Conservation (phyloP, 2,329 filamentous ascomycete species). For the Phyllosticta citriasiana region DNA sequence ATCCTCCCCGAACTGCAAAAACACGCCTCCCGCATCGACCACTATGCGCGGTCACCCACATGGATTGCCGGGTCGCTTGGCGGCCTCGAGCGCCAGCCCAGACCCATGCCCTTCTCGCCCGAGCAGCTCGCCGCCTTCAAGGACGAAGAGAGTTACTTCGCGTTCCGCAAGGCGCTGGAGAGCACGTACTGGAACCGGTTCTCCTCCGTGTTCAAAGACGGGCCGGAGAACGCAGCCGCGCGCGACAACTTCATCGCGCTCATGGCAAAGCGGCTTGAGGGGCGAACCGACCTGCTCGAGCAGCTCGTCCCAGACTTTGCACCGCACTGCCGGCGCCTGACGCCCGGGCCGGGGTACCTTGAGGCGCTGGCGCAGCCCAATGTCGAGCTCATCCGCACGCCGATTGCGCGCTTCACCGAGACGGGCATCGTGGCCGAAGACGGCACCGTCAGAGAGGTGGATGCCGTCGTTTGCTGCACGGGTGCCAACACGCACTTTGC, state of each 20-base stretch:
- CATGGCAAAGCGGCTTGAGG: slow-evolving; percentile 30
- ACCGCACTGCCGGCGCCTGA: slow-evolving; percentile 24
- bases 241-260: slow-evolving; percentile 22
- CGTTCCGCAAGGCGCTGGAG: slow-evolving; percentile 32
- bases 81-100: slow-evolving; percentile 31
- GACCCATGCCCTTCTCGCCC: slow-evolving; percentile 34
- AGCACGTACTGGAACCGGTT: slow-evolving; percentile 51
- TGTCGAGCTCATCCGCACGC: slow-evolving; percentile 30
- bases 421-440: slow-evolving; percentile 31
- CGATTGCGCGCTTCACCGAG: slow-evolving; percentile 29
- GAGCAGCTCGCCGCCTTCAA: slow-evolving; percentile 49
- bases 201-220: slow-evolving; percentile 28
- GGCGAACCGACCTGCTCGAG: slow-evolving; percentile 27
- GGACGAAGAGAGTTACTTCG: slow-evolving; percentile 51
- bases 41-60: slow-evolving; percentile 50
- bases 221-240: slow-evolving; percentile 24
- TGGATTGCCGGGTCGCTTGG: slow-evolving; percentile 48
- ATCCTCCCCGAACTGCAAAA: slow-evolving; percentile 51
- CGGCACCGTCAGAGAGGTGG: slow-evolving; percentile 28
- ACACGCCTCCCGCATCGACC: slow-evolving; percentile 37
- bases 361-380: slow-evolving; percentile 33
- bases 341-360: slow-evolving; percentile 25
- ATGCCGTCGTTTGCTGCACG: slow-evolving; percentile 51
- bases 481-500: slow-evolving; percentile 46
- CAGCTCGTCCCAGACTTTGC: slow-evolving; percentile 31